phyloP scores from a whole-genome alignment of 2,329 filamentous ascomycete genomes.

The Pyrenophora teres region DNA sequence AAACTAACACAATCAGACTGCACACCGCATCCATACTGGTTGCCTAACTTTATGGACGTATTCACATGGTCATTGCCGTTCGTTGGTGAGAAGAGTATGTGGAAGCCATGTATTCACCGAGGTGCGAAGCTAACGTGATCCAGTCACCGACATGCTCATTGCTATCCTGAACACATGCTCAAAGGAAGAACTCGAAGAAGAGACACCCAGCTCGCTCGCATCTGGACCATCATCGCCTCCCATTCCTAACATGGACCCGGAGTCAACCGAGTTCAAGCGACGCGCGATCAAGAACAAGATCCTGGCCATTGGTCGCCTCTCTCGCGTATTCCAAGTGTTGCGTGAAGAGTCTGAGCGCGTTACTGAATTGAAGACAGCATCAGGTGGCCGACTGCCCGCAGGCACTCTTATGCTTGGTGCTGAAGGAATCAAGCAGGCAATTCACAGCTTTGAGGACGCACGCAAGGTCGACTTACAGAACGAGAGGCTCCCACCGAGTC shows the following conservation, averaged over 20 bases:
- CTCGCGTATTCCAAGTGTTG: constrained; percentile 96
- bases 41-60: constrained; percentile 99
- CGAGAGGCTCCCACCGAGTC: constrained; percentile 87
- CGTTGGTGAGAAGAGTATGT: constrained; percentile 82
- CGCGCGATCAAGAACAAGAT: constrained; percentile 99
- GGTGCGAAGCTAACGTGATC: constrained; percentile 22
- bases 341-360: constrained; percentile 97
- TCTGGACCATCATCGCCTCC: constrained; percentile 78
- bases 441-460: constrained; percentile 94
- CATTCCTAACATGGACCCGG: constrained; percentile 68
- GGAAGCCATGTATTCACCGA: neutral
- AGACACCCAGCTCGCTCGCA: constrained; percentile 73
- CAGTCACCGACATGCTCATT: constrained; percentile 95
- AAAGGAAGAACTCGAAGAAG: constrained; percentile 93
- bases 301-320: constrained; percentile 91
- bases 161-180: constrained; percentile 98
- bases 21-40: constrained; percentile 98
- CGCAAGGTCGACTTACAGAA: constrained; percentile 97
- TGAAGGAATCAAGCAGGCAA: constrained; percentile 98
- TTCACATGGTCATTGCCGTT: constrained; percentile 99
- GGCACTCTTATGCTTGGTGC: constrained; percentile 97
- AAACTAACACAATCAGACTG: constrained; percentile 62
- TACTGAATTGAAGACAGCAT: constrained; percentile 95
- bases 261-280: constrained; percentile 91
- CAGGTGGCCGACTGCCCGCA: constrained; percentile 87